phyloP scores from a whole-genome alignment of 805 yeast genomes.

The Pichia pseudocactophila region DNA sequence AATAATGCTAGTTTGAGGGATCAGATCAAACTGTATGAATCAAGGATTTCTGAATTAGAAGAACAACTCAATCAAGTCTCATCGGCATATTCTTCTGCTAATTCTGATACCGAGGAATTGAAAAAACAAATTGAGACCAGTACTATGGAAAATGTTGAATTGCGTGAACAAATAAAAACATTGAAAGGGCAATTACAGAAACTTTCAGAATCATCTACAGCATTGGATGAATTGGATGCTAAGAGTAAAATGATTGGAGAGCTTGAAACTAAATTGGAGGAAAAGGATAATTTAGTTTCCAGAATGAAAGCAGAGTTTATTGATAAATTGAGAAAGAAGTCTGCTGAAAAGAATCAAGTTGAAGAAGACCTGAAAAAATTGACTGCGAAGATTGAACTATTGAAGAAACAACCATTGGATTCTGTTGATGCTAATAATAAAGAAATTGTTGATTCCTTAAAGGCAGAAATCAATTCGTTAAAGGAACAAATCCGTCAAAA shows the following conservation, averaged over 20 bases:
- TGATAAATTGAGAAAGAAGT: conserved; percentile 23
- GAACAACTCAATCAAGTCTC: conserved; percentile 6
- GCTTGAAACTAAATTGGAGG: conserved; percentile 13
- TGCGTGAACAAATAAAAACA: conserved; percentile 38
- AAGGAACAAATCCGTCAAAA: conserved; percentile 13
- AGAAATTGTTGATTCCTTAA: conserved; percentile 15
- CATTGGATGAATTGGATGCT: conserved; percentile 10
- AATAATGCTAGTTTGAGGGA: conserved; percentile 20
- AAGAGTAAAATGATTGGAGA: conserved; percentile 13
- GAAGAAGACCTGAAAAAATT: conserved; percentile 10
- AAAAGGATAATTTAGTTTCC: conserved; percentile 18
- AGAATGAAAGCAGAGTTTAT: conserved; percentile 26
- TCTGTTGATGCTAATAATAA: conserved; percentile 2
- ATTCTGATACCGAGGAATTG: conserved; percentile 13
- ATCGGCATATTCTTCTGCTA: conserved; percentile 11
- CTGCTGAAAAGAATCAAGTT: conserved; percentile 17
- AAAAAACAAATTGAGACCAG: conserved; percentile 1
- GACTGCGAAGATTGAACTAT: conserved; percentile 16
- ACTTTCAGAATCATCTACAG: conserved; percentile 25
- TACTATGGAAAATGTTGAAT: conserved; percentile 36
- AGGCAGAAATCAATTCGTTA: conserved; percentile 12
- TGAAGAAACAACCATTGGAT: conserved; percentile 10
- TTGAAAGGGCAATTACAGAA: conserved; percentile 49
- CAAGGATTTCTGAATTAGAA: conserved; percentile 14
- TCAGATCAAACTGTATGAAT: conserved; percentile 14